These are phyloP conservation scores for Cladophialophora chaetospira DNA, from an alignment of 2,329 filamentous ascomycete species.

Conservation along the genomic window DNA sequence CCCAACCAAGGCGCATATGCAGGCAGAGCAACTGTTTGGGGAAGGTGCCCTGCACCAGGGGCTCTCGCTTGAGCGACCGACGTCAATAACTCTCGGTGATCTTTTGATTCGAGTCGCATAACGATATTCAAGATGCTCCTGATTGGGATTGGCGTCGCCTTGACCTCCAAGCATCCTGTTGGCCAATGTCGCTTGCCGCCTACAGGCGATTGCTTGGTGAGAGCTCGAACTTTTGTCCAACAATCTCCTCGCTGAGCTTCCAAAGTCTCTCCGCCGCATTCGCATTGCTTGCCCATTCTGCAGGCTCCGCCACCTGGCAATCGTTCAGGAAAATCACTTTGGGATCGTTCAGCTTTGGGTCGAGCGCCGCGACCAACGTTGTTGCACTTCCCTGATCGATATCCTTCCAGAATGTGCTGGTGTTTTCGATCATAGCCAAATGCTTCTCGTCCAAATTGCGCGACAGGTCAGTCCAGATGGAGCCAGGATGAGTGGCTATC, in stretches of 20 bases:
- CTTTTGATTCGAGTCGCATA: too few species aligned
- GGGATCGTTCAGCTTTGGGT: constrained; percentile 40
- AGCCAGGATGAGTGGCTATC: constrained; percentile 47
- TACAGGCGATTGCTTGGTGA: not conserved
- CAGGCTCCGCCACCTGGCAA: constrained; percentile 38
- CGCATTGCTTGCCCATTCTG: constrained; percentile 35
- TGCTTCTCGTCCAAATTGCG: constrained; percentile 36
- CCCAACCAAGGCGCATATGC: too few species aligned
- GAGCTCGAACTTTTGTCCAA: constrained; percentile 41
- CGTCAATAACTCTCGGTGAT: too few species aligned
- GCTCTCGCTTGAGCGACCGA: too few species aligned
- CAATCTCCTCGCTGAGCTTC: constrained; percentile 31
- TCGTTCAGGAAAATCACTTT: constrained; percentile 40
- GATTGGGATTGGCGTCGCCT: not conserved
- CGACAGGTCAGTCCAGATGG: constrained; percentile 23
- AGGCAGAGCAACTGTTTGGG: too few species aligned
- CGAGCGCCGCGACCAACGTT: constrained; percentile 48
- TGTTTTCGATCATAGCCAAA: constrained; percentile 32
- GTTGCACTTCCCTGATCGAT: constrained; percentile 38
- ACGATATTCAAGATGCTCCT: not conserved
- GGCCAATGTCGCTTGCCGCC: not conserved
- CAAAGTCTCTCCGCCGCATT: constrained; percentile 23
- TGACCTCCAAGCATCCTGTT: not conserved
- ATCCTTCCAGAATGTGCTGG: constrained; percentile 32
- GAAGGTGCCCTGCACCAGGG: too few species aligned